Conservation (phyloP, 306 rosid genomes). For the Cicer judaicum region DNA sequence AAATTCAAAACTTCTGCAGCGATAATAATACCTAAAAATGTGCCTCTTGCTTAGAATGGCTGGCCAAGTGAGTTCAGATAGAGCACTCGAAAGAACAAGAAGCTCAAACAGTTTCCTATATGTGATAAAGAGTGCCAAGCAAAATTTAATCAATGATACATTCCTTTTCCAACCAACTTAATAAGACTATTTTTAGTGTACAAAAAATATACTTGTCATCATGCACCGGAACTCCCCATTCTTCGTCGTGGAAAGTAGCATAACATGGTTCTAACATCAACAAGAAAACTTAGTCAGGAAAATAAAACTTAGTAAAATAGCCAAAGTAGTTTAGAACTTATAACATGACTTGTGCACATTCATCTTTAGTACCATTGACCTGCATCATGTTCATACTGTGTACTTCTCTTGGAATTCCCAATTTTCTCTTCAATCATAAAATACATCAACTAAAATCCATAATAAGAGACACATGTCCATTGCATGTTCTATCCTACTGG, state of each 20-base stretch:
- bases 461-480: neutral
- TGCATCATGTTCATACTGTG: slow-evolving; percentile 12
- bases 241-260: slow-evolving; percentile 79
- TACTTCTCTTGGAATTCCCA: slow-evolving; percentile 12
- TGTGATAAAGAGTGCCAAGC: slow-evolving; percentile 43
- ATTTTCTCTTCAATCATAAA: slow-evolving; percentile 23
- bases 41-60: slow-evolving; percentile 77
- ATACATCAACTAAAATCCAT: slow-evolving; percentile 17
- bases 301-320: slow-evolving; percentile 25
- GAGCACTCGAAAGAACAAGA: slow-evolving; percentile 75
- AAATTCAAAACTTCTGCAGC: slow-evolving; percentile 18
- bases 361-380: slow-evolving; percentile 25
- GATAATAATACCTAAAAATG: slow-evolving; percentile 71
- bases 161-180: slow-evolving; percentile 29
- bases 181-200: slow-evolving; percentile 35
- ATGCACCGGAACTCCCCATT: slow-evolving; percentile 88
- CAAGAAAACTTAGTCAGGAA: slow-evolving; percentile 49
- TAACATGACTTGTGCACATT: slow-evolving; percentile 17
- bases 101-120: slow-evolving; percentile 84
- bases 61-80: slow-evolving; percentile 88
- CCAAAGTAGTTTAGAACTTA: slow-evolving; percentile 15
- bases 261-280: slow-evolving; percentile 66
- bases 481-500: slow-evolving; percentile 21
- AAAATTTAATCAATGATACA: slow-evolving; percentile 32
- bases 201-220: slow-evolving; percentile 70